These are phyloP conservation scores for Pythium chondricola DNA, from an alignment of 352 stramenopile genomes.

Conservation along the genomic window DNA sequence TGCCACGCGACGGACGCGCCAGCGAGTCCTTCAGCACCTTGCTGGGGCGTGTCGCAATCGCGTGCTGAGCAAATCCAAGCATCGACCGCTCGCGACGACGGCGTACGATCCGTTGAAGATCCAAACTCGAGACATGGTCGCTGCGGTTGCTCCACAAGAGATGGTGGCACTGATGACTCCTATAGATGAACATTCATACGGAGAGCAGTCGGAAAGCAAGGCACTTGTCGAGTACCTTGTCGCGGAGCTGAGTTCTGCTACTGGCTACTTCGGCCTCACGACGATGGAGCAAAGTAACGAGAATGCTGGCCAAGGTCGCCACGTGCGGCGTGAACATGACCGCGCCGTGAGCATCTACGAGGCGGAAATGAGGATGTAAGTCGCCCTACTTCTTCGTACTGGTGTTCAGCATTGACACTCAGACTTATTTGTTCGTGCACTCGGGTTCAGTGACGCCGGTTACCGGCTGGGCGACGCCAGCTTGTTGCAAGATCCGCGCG, in stretches of 20 bases:
- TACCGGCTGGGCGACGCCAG: too few species aligned
- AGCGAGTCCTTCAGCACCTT: slow-evolving; percentile 9
- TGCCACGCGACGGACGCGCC: neutral
- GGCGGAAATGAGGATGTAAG: slow-evolving; percentile 9
- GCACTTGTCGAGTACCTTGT: slow-evolving; percentile 10
- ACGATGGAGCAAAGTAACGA: too few species aligned
- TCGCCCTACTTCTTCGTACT: too few species aligned
- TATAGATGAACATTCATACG: neutral
- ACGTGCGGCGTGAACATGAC: slow-evolving; percentile 18
- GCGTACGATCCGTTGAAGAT: slow-evolving; percentile 4
- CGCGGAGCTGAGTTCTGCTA: slow-evolving; percentile 4
- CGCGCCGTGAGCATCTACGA: slow-evolving; percentile 14
- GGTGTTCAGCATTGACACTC: too few species aligned
- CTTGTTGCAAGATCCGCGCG: too few species aligned
- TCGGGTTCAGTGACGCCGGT: too few species aligned
- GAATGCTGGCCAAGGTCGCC: slow-evolving; percentile 4
- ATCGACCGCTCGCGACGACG: too few species aligned
- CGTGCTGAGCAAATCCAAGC: slow-evolving; percentile 9
- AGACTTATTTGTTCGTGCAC: neutral
- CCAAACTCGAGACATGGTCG: slow-evolving; percentile 4
- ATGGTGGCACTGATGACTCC: slow-evolving; percentile 1
- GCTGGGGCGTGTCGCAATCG: slow-evolving; percentile 17
- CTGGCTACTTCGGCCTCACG: slow-evolving; percentile 7
- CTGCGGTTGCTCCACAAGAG: neutral
- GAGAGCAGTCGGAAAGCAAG: neutral